A percentile compares a stretch with the other conserved stretches of the same genome.
These are phyloP conservation scores for Cornus florida DNA, from an alignment of 148 eudicot species.

Conservation along the genomic window DNA sequence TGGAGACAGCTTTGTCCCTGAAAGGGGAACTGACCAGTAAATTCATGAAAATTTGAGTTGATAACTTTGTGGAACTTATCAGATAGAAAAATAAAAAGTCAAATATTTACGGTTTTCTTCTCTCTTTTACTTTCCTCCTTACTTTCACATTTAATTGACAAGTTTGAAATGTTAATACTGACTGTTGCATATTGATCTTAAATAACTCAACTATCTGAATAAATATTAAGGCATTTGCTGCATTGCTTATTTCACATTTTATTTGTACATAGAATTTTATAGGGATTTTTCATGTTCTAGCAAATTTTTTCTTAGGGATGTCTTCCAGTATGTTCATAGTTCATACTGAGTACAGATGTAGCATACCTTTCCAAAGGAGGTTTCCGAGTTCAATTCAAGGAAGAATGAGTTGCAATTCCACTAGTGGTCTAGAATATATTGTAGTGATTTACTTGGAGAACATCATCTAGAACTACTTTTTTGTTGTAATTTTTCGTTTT, in stretches of 20 bases:
- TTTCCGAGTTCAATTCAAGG: not conserved
- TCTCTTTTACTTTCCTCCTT: not conserved
- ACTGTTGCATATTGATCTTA: too few relatives aligned
- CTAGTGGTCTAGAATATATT: not conserved
- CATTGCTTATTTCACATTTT: too few relatives aligned
- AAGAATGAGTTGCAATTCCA: not conserved
- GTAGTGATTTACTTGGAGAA: not conserved
- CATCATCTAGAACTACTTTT: not conserved
- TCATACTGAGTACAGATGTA: not conserved
- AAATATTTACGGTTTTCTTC: not conserved
- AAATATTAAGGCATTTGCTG: too few relatives aligned
- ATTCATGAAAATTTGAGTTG: not conserved
- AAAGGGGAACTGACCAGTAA: not conserved
- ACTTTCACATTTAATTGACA: too few relatives aligned
- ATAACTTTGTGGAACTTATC: not conserved
- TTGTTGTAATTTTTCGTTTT: not conserved
- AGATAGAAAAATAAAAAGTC: not conserved
- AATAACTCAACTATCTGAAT: too few relatives aligned
- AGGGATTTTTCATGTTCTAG: not conserved
- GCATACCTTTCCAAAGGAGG: not conserved
- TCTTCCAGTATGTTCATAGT: not conserved
- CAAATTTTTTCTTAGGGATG: not conserved
- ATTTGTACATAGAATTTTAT: not conserved
- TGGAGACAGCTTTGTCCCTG: not conserved
- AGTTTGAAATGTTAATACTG: too few relatives aligned